A percentile compares a stretch with the other conserved stretches of the same genome.
These are phyloP conservation scores for Glycine soja DNA, from an alignment of 306 rosid species.

Conservation along the genomic window DNA sequence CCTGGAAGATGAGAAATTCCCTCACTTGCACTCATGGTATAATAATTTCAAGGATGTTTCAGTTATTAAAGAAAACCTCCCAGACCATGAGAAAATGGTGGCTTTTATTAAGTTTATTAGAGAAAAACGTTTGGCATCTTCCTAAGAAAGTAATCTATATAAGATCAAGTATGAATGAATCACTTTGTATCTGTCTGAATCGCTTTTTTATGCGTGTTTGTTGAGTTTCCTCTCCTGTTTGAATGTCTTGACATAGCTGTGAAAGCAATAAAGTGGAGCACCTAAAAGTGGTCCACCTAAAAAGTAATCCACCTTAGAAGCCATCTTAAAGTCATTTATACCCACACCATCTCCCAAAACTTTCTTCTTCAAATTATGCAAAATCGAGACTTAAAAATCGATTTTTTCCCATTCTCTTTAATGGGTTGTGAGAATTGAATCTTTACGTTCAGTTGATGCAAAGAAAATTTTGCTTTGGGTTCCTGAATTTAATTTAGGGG, in stretches of 20 bases:
- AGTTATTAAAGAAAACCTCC: slow-evolving; percentile 57
- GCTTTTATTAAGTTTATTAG: background rate
- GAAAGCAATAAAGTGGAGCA: background rate
- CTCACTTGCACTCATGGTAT: slow-evolving; percentile 55
- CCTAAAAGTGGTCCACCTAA: too few species aligned
- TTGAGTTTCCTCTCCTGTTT: background rate
- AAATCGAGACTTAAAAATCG: too few species aligned
- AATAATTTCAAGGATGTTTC: slow-evolving; percentile 52
- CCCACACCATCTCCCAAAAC: too few species aligned
- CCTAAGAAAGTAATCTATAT: slow-evolving; percentile 9
- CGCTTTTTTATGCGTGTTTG: background rate
- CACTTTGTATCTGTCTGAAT: background rate
- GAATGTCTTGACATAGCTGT: background rate
- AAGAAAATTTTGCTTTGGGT: too few species aligned
- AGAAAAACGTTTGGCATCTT: background rate
- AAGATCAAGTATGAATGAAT: background rate
- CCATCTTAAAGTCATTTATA: too few species aligned
- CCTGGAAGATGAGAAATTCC: slow-evolving; percentile 47
- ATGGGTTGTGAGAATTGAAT: too few species aligned
- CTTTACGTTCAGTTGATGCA: too few species aligned
- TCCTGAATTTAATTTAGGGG: too few species aligned
- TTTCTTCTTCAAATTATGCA: too few species aligned
- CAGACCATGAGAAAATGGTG: slow-evolving; percentile 33
- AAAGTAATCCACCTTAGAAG: too few species aligned
- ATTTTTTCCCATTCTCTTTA: too few species aligned